Conservation (phyloP, 371 early-diverging fungal species). For the Chytridium lagenaria region DNA sequence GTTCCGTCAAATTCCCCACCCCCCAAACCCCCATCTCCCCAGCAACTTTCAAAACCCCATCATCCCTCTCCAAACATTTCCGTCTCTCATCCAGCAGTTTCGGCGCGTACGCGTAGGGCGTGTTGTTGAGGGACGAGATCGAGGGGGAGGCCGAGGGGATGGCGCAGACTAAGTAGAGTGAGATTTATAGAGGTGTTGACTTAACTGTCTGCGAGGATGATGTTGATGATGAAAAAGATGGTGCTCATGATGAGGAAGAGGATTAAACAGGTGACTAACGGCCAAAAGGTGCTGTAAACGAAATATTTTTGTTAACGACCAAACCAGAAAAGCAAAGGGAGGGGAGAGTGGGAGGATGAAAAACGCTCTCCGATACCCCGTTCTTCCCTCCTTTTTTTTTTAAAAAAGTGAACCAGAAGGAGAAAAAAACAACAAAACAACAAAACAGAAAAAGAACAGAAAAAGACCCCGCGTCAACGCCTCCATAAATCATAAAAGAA, state of each 20-base stretch:
- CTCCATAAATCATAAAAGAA: too few species aligned
- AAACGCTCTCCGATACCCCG: too few species aligned
- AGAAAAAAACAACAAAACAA: not conserved
- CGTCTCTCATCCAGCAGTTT: not conserved
- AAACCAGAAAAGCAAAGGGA: too few species aligned
- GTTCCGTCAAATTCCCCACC: not conserved
- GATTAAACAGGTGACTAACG: not conserved
- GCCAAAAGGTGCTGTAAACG: not conserved
- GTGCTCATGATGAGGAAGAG: not conserved
- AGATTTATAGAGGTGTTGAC: not conserved
- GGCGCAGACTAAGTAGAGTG: not conserved
- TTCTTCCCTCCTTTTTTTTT: too few species aligned
- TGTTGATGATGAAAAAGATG: constrained; percentile 2
- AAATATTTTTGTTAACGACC: not conserved
- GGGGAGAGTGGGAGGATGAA: too few species aligned
- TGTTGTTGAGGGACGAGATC: not conserved
- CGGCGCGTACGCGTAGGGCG: not conserved
- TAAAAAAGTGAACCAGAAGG: too few species aligned
- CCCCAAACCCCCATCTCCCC: not conserved
- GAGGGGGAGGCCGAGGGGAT: not conserved
- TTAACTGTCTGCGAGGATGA: constrained; percentile 7
- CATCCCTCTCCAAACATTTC: not conserved
- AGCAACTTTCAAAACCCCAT: not conserved
- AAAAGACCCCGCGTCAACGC: too few species aligned
- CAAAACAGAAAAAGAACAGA: not conserved